Base-by-base conservation (phyloP, 2,329 filamentous ascomycete genomes). In the Aspergillus intermedius region DNA sequence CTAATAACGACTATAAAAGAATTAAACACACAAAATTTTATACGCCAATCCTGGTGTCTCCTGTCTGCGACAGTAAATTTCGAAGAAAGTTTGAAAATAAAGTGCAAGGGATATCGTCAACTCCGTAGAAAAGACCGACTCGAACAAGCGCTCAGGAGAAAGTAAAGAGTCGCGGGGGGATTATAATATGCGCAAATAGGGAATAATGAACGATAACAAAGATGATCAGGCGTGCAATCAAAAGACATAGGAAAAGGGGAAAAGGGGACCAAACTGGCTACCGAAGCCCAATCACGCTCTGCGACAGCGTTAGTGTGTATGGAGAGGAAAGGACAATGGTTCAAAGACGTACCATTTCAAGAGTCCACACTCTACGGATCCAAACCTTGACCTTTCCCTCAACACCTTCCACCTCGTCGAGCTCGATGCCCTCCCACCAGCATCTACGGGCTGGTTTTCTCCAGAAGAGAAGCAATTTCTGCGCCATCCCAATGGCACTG, bases 391-490 rank as follows among this genome's bases (percentile, higher is more conserved):
- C 78, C 67, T 85, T 88, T 46, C 91, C 91, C 45, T 95, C 83
- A 6, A 97, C 86, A 12, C 93, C 93, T 45, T 94, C 89, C 10
- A 98, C 87, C 56, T 88, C 79, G 15, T 93, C 82, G 41, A 98
- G 77, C 68, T 97, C 91, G 34, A 98, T 87, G 21, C 93, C 93
- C 69, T 98, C 93, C 93, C 93, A 98, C 93, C 93, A 98, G 76
- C 93, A 98, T 67, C 93, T 81, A 52, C 93, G 78, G 12, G 93
- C 93, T 13, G 93, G 93, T 72, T 98, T 98, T 57, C 93, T 82
- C 93, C 93, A 98, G 76, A 98, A 98, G 3, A 98, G 79, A 12
- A 98, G 78, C 42, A 98, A 80, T 74, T 98, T 98, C 70, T 98
- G 93, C 10, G 93, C 93, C 93, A 98, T 98, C 46, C 91, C 91